Base-by-base conservation (phyloP, 805 yeast genomes). In the Saccharomycopsis sp. region DNA sequence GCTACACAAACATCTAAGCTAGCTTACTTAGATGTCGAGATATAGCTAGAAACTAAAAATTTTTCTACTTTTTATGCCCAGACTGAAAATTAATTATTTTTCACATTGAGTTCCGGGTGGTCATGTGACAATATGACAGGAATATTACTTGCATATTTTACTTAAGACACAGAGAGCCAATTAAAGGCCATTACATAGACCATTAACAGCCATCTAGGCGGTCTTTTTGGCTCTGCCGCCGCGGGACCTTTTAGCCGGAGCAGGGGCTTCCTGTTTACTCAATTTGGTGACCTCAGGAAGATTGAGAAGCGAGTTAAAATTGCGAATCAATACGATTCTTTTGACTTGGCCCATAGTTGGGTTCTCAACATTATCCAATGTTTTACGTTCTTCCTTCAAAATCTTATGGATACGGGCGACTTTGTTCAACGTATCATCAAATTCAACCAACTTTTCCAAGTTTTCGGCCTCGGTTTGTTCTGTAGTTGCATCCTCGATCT, bases 401-500 rank as follows among this genome's bases (percentile, higher is more conserved):
- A 51, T 47, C 5, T 51, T 35, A 42, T 52, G 53, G 2, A 56
- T 44, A 20, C 42, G 44, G 19, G 2, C 34, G 25, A 54, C 55
- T 47, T 54, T 54, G 22, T 23, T 47, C 42, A 54, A 47, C 3
- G 56, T 44, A 47, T 54, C 56, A 19, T 54, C 49, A n/a, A 24
- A 41, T 42, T 53, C 14, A 42, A 53, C 25, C 44, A 53, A 20
- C n/a, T 56, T 25, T 52, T 47, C 24, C 42, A 29, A 23, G 15
- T 53, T 20, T 12, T 5, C 20, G 22, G 47, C 54, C n/a, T 59
- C 56, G 19, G 42, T 47, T 12, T 53, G 47, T 59, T 66, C 22
- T 38, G 64, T 29, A 50, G 64, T 60, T 14, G 58, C 65, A 29
- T 68, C 67, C 2, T 59, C 2, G n/a, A 72, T 64, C 55, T 79